Base-by-base conservation (phyloP, 805 yeast genomes). In the Metschnikowia gruessii region DNA sequence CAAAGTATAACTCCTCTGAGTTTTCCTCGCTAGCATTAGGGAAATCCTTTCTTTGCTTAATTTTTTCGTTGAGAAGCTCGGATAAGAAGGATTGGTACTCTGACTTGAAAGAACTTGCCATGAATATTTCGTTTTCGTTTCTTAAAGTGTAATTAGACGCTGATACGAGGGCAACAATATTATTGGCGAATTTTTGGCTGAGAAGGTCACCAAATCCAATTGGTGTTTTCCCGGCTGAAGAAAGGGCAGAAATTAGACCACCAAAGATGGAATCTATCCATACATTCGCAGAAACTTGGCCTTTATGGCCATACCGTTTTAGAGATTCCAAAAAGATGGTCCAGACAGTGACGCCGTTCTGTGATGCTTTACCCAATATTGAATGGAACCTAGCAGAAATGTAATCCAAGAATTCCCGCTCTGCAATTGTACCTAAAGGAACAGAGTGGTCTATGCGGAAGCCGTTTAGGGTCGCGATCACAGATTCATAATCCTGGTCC, bases 211-310 rank as follows among this genome's bases (percentile, higher is more conserved):
- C 42, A 31, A 65, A 54, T 2, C 47, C 43, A 21, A 56, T 40
- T 2, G 56, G 57, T 5, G 11, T 47, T 15, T 31, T 43, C 3
- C 61, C 65, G 18, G 52, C 53, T 15, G 47, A 45, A 9, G 62
- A 51, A 43, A 60, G 55, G 17, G 40, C 42, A 17, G 31, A 26
- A 9, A 63, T 55, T 11, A 63, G 54, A 44, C 50, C 52, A 21
- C 36, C 51, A 46, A 58, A 60, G 28, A 71, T 51, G 16, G 61
- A 50, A 16, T 62, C 65, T 10, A 63, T 53, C 76, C 76, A 72
- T 31, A 58, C 49, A 39, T 61, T 62, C 6, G 67, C 68, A 3
- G 70, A 65, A 10, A 70, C 62, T 35, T 67, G 65, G 11, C 68
- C 59, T 48, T 62, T 63, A 7, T 44, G 45, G 13, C 56, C 55